Evolutionary conservation across 2,329 filamentous ascomycete genomes (phyloP).

Genomic region (Stachybotrys chartarum): DNA sequence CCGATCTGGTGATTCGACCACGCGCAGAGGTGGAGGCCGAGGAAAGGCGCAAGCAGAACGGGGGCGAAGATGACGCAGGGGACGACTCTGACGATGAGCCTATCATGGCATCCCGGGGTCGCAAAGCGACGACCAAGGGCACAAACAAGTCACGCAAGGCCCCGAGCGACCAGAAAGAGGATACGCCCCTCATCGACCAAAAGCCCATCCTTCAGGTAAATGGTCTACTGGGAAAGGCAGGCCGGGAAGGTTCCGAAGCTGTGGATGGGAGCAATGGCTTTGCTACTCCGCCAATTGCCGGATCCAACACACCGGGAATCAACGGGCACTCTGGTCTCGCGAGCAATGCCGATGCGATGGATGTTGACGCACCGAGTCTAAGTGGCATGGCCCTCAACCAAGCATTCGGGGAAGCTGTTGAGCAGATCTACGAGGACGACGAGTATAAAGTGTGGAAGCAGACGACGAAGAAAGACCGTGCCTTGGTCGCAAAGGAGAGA

Average conservation of each 20-base stretch:
- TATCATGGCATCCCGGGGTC: conserved; percentile 93
- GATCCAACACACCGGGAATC: conserved; percentile 67
- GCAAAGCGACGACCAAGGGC: conserved; percentile 73
- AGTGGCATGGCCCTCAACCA: conserved; percentile 58
- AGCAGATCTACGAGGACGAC: conserved; percentile 81
- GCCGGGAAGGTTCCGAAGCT: conserved; percentile 67
- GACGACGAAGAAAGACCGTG: conserved; percentile 93
- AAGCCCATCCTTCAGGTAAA: conserved; percentile 67
- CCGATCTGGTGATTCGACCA: conserved; percentile 83
- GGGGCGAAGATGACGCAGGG: conserved; percentile 71
- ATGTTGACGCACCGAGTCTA: conserved; percentile 71
- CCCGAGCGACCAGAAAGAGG: conserved; percentile 65
- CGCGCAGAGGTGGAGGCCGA: conserved; percentile 92
- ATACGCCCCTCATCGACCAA: conserved; percentile 67
- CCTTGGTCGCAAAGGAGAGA: conserved; percentile 76
- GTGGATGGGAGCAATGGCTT: conserved; percentile 81
- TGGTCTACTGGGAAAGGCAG: conserved; percentile 49
- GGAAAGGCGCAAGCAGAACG: conserved; percentile 76
- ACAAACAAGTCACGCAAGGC: conserved; percentile 72
- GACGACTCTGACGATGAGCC: conserved; percentile 97
- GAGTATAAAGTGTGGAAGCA: conserved; percentile 99
- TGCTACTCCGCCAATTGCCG: conserved; percentile 68
- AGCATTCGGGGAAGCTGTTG: conserved; percentile 56
- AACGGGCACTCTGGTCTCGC: conserved; percentile 60
- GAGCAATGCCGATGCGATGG: conserved; percentile 78